phyloP scores from a whole-genome alignment of 1,284 basidiomycete genomes.

The Sphaerobolus stellatus region DNA sequence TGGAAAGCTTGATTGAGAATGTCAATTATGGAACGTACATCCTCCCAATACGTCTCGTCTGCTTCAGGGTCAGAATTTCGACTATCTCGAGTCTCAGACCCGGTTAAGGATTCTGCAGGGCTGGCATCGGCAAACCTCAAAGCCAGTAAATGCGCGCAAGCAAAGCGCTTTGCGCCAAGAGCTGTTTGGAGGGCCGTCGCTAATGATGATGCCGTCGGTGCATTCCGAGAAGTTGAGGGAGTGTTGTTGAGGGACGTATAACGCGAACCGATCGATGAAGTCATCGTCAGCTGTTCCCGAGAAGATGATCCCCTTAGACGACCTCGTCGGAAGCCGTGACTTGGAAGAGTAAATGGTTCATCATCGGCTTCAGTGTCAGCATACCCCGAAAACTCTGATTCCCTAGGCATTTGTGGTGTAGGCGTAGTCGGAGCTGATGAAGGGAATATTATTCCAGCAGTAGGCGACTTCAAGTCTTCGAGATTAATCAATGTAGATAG shows the following conservation, averaged over 20 bases:
- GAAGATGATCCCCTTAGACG: conserved; percentile 43
- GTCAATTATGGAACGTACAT: conserved; percentile 69
- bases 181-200: conserved; percentile 64
- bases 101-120: too few relatives aligned
- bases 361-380: conserved; percentile 21
- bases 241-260: conserved; percentile 58
- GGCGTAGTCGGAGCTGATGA: conserved; percentile 52
- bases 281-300: conserved; percentile 33
- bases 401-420: conserved; percentile 29
- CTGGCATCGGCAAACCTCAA: conserved; percentile 52
- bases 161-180: conserved; percentile 66
- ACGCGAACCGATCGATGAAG: conserved; percentile 42
- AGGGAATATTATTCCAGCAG: conserved; percentile 13
- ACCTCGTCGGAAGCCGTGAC: conserved; percentile 52
- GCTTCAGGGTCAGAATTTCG: conserved; percentile 31
- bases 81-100: background rate
- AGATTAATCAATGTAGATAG: conserved; percentile 45
- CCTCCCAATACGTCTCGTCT: conserved; percentile 73
- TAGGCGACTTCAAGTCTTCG: conserved; percentile 23
- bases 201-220: conserved; percentile 47
- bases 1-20: conserved; percentile 63
- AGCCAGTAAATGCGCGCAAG: conserved; percentile 73
- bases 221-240: conserved; percentile 42
- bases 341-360: conserved; percentile 44
- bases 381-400: conserved; percentile 25